Evolutionary conservation across 2,329 filamentous ascomycete species (phyloP).

Genomic region (Neopestalotiopsis sp.): DNA sequence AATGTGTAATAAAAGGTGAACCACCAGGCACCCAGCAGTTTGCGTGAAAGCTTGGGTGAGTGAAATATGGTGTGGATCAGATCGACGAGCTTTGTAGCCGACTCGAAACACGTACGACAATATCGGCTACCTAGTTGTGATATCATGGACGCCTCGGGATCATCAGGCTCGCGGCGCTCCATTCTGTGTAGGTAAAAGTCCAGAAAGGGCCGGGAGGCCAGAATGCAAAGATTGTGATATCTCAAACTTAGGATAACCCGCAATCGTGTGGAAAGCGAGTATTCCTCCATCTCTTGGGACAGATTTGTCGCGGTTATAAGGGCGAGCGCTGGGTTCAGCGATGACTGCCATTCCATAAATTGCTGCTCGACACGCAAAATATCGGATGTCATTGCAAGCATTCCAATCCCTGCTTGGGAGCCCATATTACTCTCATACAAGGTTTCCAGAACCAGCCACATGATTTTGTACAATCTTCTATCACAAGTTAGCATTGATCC

Average conservation of each 20-base stretch:
- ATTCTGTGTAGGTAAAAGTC: slow-evolving; percentile 28
- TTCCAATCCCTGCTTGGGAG: slow-evolving; percentile 31
- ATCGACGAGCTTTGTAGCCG: slow-evolving; percentile 30
- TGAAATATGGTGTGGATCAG: slow-evolving; percentile 27
- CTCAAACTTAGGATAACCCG: slow-evolving; percentile 44
- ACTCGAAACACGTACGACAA: slow-evolving; percentile 28
- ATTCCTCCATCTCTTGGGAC: slow-evolving; percentile 21
- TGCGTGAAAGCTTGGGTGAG: slow-evolving; percentile 21
- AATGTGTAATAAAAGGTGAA: slow-evolving; percentile 38
- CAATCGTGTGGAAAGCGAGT: slow-evolving; percentile 37
- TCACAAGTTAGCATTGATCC: neutral
- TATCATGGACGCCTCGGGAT: slow-evolving; percentile 24
- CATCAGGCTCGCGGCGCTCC: slow-evolving; percentile 16
- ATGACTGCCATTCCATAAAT: slow-evolving; percentile 42
- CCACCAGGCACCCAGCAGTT: slow-evolving; percentile 38
- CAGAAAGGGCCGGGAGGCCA: slow-evolving; percentile 37
- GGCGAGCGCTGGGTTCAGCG: slow-evolving; percentile 35
- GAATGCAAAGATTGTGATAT: slow-evolving; percentile 39
- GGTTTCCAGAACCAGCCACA: slow-evolving; percentile 43
- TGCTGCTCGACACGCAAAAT: slow-evolving; percentile 45
- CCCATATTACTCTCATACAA: slow-evolving; percentile 52
- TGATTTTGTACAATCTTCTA: slow-evolving; percentile 40
- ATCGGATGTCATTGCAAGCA: slow-evolving; percentile 37
- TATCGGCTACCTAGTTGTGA: slow-evolving; percentile 28
- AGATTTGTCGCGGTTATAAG: slow-evolving; percentile 33